Percentiles rank a stretch among this genome's conserved stretches.
These are phyloP conservation scores for Saccharomycopsis selenospora DNA, from an alignment of 805 yeast genomes.

Conservation along the genomic window DNA sequence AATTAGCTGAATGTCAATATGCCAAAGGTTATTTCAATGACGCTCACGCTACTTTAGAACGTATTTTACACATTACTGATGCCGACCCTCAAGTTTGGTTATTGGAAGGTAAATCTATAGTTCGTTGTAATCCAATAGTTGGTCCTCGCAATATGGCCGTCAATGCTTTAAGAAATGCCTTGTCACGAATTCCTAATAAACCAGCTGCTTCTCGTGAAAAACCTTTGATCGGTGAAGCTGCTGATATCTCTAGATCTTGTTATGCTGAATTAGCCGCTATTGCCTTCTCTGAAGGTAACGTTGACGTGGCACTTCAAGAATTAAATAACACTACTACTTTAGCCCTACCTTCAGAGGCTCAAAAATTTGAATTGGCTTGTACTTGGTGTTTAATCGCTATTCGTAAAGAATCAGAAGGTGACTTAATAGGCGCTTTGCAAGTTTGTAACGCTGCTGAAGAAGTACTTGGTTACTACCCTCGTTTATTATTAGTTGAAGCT, in stretches of 20 bases:
- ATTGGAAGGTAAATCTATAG: slow-evolving; percentile 42
- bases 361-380: slow-evolving; percentile 40
- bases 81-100: slow-evolving; percentile 42
- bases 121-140: slow-evolving; percentile 27
- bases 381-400: slow-evolving; percentile 49
- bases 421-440: slow-evolving; percentile 41
- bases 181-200: slow-evolving; percentile 27
- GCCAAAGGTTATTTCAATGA: slow-evolving; percentile 41
- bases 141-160: slow-evolving; percentile 41
- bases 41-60: slow-evolving; percentile 42
- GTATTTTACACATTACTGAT: slow-evolving; percentile 34
- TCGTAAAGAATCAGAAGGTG: slow-evolving; percentile 40
- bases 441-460: slow-evolving; percentile 43
- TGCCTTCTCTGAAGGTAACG: slow-evolving; percentile 44
- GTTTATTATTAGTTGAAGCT: slow-evolving; percentile 42
- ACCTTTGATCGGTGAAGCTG: slow-evolving; percentile 29
- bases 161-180: slow-evolving; percentile 38
- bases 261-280: slow-evolving; percentile 52
- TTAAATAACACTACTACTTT: slow-evolving; percentile 42
- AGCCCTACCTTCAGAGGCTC: slow-evolving; percentile 40
- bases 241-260: slow-evolving; percentile 43
- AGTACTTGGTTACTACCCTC: slow-evolving; percentile 38
- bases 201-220: slow-evolving; percentile 30
- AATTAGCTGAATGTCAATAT: slow-evolving; percentile 46
- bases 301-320: slow-evolving; percentile 44